A percentile compares a stretch with the other conserved stretches of the same genome.
These are phyloP conservation scores for Leishmania tropica DNA, from an alignment of 208 protist species.

Conservation along the genomic window DNA sequence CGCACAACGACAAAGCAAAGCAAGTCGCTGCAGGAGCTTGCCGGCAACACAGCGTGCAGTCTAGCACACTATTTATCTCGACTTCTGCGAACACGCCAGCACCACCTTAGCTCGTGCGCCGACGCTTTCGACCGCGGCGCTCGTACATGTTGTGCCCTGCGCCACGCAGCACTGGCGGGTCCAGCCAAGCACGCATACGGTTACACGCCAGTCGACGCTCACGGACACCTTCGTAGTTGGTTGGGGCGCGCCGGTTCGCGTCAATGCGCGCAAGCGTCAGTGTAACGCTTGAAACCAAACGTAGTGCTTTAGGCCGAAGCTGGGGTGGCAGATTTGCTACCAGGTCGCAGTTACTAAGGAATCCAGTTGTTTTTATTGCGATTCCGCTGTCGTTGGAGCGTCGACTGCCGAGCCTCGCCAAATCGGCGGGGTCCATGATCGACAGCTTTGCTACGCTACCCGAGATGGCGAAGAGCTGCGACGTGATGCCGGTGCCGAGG, in stretches of 20 bases:
- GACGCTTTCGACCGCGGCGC: constrained; percentile 71
- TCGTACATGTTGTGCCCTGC: constrained; percentile 89
- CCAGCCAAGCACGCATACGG: constrained; percentile 80
- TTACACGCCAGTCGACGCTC: constrained; percentile 57
- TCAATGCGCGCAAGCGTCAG: constrained; percentile 85
- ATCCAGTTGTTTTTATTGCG: constrained; percentile 78
- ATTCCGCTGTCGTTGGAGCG: constrained; percentile 70
- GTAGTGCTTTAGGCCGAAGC: constrained; percentile 85
- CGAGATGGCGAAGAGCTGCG: constrained; percentile 89
- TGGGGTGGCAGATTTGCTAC: constrained; percentile 81
- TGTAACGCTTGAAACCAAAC: constrained; percentile 60
- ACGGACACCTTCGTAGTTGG: constrained; percentile 71
- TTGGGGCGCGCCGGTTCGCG: constrained; percentile 69
- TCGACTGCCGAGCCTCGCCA: constrained; percentile 74
- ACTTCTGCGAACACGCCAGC: background rate
- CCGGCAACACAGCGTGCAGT: background rate
- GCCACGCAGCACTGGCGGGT: constrained; percentile 81
- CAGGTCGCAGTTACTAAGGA: constrained; percentile 87
- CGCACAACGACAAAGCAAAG: background rate
- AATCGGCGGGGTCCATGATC: constrained; percentile 67
- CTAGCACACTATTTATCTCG: background rate
- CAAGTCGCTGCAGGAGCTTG: background rate
- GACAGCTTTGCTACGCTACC: constrained; percentile 77
- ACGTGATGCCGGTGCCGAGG: constrained; percentile 91
- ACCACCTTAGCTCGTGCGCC: constrained; percentile 21